Evolutionary conservation across 108 stramenopile genomes (phyloP).

Genomic region (Cyclotella kingstonii): DNA sequence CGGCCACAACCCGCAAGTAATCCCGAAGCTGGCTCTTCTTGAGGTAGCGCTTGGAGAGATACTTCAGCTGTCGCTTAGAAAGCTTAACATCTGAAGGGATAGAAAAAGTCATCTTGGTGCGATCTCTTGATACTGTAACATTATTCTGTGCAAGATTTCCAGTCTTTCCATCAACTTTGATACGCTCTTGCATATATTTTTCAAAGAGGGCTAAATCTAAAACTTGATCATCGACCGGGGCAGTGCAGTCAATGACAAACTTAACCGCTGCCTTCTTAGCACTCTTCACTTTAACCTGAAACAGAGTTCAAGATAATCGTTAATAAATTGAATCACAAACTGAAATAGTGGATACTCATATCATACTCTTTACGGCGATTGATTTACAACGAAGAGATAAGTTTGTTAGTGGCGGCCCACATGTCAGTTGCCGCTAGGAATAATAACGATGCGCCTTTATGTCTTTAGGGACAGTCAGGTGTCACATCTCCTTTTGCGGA

Average conservation of each 20-base stretch:
- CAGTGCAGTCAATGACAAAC: slow-evolving; percentile 97
- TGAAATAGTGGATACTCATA: not conserved
- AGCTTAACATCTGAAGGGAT: slow-evolving; percentile 88
- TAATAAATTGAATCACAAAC: not conserved
- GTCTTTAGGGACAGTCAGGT: slow-evolving; percentile 25
- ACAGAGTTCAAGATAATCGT: not conserved
- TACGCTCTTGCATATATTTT: slow-evolving; percentile 96
- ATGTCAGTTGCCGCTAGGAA: slow-evolving; percentile 50
- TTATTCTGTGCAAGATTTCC: slow-evolving; percentile 66
- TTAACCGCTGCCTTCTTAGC: slow-evolving; percentile 91
- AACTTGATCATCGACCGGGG: slow-evolving; percentile 97
- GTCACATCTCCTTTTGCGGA: slow-evolving; percentile 51
- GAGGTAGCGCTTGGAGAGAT: slow-evolving; percentile 98
- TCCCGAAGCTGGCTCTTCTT: slow-evolving; percentile 98
- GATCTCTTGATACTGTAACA: slow-evolving; percentile 87
- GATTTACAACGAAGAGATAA: not conserved
- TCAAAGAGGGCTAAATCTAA: slow-evolving; percentile 97
- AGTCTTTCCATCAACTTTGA: slow-evolving; percentile 92
- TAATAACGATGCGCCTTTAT: slow-evolving; percentile 43
- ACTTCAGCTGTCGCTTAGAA: slow-evolving; percentile 98
- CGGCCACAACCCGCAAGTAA: slow-evolving; percentile 96
- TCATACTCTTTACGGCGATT: not conserved
- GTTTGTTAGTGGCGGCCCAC: slow-evolving; percentile 12
- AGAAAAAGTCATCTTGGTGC: slow-evolving; percentile 88
- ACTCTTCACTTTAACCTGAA: slow-evolving; percentile 68